Base-by-base conservation (phyloP, 192 early-diverging fungal species). In the Linnemannia zychae region DNA sequence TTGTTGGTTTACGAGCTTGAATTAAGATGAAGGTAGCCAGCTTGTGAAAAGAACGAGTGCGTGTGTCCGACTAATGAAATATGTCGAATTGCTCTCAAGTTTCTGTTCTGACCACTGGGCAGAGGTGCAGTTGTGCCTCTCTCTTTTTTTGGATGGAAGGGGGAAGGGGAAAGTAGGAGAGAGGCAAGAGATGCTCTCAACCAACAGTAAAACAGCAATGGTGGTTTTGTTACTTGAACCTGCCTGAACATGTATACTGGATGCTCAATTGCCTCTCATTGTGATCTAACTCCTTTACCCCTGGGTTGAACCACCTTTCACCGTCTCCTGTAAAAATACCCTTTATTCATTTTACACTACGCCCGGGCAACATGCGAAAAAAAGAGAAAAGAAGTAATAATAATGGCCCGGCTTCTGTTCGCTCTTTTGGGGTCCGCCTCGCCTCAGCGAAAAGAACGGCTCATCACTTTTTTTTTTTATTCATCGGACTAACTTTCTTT, bases 401-500 rank as follows among this genome's bases (percentile, higher is more conserved):
- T 63, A 63, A 31, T 28, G 57, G 12, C 28, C 9, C 28, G 24
- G 57, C 57, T 63, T 63, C 11, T 31, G 57, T 63, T 63, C 52
- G 37, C 38, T 69, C 38, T 37, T 69, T 69, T 69, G 33, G 67
- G 33, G 33, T 69, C 36, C 38, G 67, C 67, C 57, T 63, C 24
- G 22, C 20, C 18, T 20, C 5, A 68, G 16, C 0, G 36, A 68
- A 71, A 49, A n/a, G 20, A 47, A 33, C n/a, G 40, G 70, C 70
- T 71, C 40, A 44, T 31, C 24, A 47, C 70, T 47, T 6, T 40
- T 17, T 33, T 15, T 33, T 31, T 72, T 31, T 24, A 72, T 11
- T 47, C 46, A 72, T 47, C 37, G 70, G 70, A 28, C 49, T 40
- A 47, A 72, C 24, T 72, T 72, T 72, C 40, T 48, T 72, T 44